Base-by-base conservation (phyloP, 805 yeast species). In the Pichia scutulata region DNA sequence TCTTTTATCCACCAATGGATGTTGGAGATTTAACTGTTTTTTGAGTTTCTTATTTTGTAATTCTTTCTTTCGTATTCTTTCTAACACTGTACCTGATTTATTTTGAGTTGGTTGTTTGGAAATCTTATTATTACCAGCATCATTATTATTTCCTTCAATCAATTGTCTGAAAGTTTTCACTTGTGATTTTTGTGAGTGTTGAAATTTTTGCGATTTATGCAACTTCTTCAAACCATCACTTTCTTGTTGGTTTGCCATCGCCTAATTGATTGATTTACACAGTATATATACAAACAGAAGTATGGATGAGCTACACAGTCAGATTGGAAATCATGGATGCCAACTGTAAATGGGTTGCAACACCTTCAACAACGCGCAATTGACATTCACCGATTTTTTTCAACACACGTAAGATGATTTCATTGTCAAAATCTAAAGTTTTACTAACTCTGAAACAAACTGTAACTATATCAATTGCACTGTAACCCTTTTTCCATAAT, bases 331-430 rank as follows among this genome's bases (percentile, higher is more conserved):
- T 69, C 71, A 93, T 73, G 7, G 96, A 95, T 46, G 89, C 83
- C 54, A 93, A 68, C 63, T 93, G 99, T 52, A 93, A 70, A 63
- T 85, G 85, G 0, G 96, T 82, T 12, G 89, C 80, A 4, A 93
- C 95, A 55, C 99, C 99, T 67, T 93, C 98, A 45, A 93, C 71
- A 2, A 93, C 83, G 54, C 97, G 73, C 90, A 93, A 84, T 63
- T 93, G 99, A 1, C 89, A 80, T 55, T 86, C 80, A 6, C 99
- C 99, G 43, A 93, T 88, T 58, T 86, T 89, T 62, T 82, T 82
- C 56, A 93, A 83, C 62, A 85, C 77, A 52, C 85, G 92, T 53
- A 93, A 71, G 55, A 95, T 71, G 50, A 72, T 74, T 46, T 74
- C 75, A 63, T 93, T 98, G 41, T 73, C 70, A 7, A 26, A 33